phyloP scores from a whole-genome alignment of 441 rosid genomes.

The Pelargonium myrrhifolium region DNA sequence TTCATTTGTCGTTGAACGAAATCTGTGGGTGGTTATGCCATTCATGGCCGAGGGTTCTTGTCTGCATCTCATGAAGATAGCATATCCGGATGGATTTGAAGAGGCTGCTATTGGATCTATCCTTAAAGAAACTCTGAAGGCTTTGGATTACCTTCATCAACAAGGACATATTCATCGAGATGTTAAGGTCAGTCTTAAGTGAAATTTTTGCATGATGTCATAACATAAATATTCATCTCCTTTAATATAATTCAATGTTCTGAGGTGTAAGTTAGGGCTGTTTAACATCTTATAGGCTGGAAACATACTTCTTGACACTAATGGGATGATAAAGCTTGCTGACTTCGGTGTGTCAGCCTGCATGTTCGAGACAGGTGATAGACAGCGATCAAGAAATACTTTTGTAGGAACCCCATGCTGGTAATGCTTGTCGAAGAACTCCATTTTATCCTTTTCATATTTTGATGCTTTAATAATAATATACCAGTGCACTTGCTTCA shows the following conservation, averaged over 20 bases:
- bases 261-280: constrained; percentile 6
- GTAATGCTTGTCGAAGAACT: constrained; percentile 26
- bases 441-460: not conserved
- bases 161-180: constrained; percentile 99
- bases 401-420: constrained; percentile 99
- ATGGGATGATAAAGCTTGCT: constrained; percentile 87
- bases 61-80: constrained; percentile 95
- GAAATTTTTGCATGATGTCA: constrained; percentile 14
- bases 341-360: constrained; percentile 99
- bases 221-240: not conserved
- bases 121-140: constrained; percentile 92
- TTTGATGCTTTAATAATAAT: not conserved
- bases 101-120: constrained; percentile 88
- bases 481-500: not conserved
- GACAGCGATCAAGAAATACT: constrained; percentile 93
- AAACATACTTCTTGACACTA: constrained; percentile 73
- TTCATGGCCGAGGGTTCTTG: constrained; percentile 98
- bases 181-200: constrained; percentile 35
- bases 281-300: constrained; percentile 61
- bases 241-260: constrained; percentile 8
- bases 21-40: constrained; percentile 98
- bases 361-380: constrained; percentile 92
- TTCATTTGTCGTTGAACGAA: constrained; percentile 80
- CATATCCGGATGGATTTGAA: constrained; percentile 86
- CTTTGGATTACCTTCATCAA: constrained; percentile 86